Percentiles rank a stretch among this genome's conserved stretches.
phyloP scores from a whole-genome alignment of 129 eudicot species.

The Kitagawia praeruptora region DNA sequence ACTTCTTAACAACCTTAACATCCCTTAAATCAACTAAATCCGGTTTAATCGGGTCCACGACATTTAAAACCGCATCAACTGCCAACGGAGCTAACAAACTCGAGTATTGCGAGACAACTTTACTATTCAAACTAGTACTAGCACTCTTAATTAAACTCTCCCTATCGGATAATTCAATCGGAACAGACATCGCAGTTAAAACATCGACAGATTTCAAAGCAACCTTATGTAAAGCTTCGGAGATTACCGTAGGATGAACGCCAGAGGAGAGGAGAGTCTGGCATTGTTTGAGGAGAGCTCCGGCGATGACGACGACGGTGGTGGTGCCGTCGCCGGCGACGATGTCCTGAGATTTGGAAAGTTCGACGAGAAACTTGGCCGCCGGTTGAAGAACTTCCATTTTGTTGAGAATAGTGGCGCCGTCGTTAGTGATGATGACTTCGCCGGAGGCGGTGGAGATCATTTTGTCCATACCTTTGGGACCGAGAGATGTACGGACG shows the following conservation, averaged over 20 bases:
- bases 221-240: constrained; percentile 64
- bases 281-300: constrained; percentile 70
- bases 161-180: constrained; percentile 74
- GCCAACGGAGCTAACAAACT: constrained; percentile 79
- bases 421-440: constrained; percentile 93
- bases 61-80: constrained; percentile 73
- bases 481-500: constrained; percentile 86
- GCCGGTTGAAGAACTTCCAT: constrained; percentile 96
- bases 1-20: constrained; percentile 76
- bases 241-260: constrained; percentile 72
- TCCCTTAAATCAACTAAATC: constrained; percentile 79
- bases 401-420: constrained; percentile 86
- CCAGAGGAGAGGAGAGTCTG: constrained; percentile 48
- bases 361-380: constrained; percentile 84
- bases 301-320: constrained; percentile 88
- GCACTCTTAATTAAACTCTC: constrained; percentile 72
- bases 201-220: constrained; percentile 50
- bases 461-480: constrained; percentile 97
- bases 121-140: constrained; percentile 70
- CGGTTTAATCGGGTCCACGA: constrained; percentile 69
- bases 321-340: constrained; percentile 97
- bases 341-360: constrained; percentile 73
- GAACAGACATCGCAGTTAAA: constrained; percentile 78
- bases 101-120: constrained; percentile 91
- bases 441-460: constrained; percentile 84